Evolutionary conservation across 2,329 filamentous ascomycete species (phyloP).

Genomic region (Ophioceras dolichostomum): DNA sequence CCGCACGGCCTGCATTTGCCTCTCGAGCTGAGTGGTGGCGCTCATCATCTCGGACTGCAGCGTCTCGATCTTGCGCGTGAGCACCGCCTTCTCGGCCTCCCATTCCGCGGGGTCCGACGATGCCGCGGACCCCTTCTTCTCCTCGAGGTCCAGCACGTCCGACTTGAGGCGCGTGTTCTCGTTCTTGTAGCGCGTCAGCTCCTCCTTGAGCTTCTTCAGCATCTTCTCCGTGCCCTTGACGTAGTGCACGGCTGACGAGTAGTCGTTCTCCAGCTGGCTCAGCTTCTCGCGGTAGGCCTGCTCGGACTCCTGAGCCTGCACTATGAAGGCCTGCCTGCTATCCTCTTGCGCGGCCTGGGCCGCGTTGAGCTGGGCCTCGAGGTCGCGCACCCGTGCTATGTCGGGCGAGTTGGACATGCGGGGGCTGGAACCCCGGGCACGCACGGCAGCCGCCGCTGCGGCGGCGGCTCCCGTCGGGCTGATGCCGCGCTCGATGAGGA

Average conservation of each 20-base stretch:
- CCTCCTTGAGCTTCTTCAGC: conserved; percentile 96
- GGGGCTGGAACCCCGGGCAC: conserved; percentile 61
- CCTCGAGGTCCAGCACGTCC: conserved; percentile 61
- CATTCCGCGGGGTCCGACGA: conserved; percentile 46
- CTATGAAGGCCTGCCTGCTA: conserved; percentile 63
- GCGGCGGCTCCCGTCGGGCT: conserved; percentile 60
- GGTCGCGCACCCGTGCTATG: conserved; percentile 57
- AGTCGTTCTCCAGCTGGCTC: conserved; percentile 88
- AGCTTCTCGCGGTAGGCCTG: conserved; percentile 85
- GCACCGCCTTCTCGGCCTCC: conserved; percentile 58
- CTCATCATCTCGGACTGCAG: conserved; percentile 58
- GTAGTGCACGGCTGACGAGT: conserved; percentile 95
- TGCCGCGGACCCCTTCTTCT: conserved; percentile 26
- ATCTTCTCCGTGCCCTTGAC: conserved; percentile 98
- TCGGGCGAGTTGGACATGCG: conserved; percentile 69
- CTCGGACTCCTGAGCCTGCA: conserved; percentile 78
- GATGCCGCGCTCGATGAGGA: conserved; percentile 79
- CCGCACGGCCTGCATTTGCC: conserved; percentile 55
- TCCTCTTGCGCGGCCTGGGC: conserved; percentile 76
- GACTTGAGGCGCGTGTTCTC: conserved; percentile 74
- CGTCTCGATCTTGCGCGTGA: conserved; percentile 56
- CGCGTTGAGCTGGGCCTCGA: conserved; percentile 76
- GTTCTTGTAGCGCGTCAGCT: conserved; percentile 82
- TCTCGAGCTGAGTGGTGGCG: conserved; percentile 57
- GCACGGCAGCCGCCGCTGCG: no score